phyloP scores from a whole-genome alignment of 257 asterid genomes.

The Solanum peruvianum region DNA sequence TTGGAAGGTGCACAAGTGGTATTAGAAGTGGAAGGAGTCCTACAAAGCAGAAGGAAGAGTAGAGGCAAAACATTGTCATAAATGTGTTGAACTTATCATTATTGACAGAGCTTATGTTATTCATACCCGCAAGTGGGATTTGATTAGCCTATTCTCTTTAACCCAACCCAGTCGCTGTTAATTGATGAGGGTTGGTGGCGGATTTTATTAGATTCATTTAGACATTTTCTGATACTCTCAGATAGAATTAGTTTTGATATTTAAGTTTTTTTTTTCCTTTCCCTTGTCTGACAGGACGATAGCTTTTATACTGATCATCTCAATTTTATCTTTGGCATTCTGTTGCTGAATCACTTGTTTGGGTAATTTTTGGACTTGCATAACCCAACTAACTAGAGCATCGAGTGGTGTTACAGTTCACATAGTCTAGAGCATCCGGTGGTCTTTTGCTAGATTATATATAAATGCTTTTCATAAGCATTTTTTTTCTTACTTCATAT shows the following conservation, averaged over 20 bases:
- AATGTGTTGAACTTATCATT: neutral
- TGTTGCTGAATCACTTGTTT: neutral
- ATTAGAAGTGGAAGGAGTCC: conserved; percentile 16
- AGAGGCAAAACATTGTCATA: conserved; percentile 7
- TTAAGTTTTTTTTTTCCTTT: neutral
- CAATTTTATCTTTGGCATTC: neutral
- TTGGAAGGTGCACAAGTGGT: conserved; percentile 75
- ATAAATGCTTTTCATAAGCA: no score
- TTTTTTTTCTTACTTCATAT: no score
- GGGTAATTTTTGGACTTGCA: neutral
- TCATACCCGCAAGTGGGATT: conserved; percentile 1
- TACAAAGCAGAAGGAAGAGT: conserved; percentile 55
- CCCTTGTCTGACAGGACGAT: neutral
- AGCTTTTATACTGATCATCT: neutral
- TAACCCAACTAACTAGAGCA: neutral
- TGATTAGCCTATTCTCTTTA: neutral
- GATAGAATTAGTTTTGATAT: neutral
- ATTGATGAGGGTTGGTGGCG: conserved; percentile 8
- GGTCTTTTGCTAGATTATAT: no score
- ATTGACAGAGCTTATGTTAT: neutral
- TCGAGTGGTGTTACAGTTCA: neutral
- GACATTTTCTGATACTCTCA: conserved; percentile 20
- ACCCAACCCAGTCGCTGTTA: neutral
- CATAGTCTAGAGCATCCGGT: neutral
- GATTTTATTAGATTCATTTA: conserved; percentile 16